Percentiles rank a stretch among this genome's conserved stretches.
phyloP scores from a whole-genome alignment of 129 eudicot genomes.

The Centaurea solstitialis region DNA sequence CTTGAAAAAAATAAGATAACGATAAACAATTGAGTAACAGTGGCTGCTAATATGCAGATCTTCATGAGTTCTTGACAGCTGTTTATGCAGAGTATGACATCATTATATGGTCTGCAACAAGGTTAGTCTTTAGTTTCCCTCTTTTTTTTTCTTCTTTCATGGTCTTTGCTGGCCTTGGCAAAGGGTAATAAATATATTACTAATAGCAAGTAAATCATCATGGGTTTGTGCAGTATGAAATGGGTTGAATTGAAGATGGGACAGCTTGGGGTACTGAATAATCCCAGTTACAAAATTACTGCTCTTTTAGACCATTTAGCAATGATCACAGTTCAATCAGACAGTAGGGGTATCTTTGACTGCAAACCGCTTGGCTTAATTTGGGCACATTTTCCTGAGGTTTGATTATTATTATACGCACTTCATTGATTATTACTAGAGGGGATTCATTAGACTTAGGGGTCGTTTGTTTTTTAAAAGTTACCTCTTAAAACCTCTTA shows the following conservation, averaged over 20 bases:
- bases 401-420: slow-evolving; percentile 6
- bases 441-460: too few species aligned
- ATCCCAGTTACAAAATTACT: slow-evolving; percentile 90
- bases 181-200: neutral
- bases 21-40: neutral
- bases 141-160: neutral
- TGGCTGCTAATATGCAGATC: slow-evolving; percentile 54
- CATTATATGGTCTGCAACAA: slow-evolving; percentile 99
- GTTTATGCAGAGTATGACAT: slow-evolving; percentile 97
- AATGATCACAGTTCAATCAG: slow-evolving; percentile 96
- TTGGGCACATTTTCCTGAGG: slow-evolving; percentile 98
- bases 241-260: slow-evolving; percentile 98
- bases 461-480: too few species aligned
- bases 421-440: too few species aligned
- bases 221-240: slow-evolving; percentile 75
- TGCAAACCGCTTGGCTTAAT: slow-evolving; percentile 97
- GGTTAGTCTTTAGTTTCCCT: slow-evolving; percentile 39
- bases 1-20: neutral
- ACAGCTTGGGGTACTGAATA: slow-evolving; percentile 87
- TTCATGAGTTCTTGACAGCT: slow-evolving; percentile 93
- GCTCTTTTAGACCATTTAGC: slow-evolving; percentile 93
- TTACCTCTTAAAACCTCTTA: too few species aligned
- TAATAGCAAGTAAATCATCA: neutral
- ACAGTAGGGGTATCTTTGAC: slow-evolving; percentile 79
- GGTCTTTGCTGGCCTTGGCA: neutral